Evolutionary conservation across 345 rosid genomes (phyloP).

Genomic region (Salix arbutifolia): DNA sequence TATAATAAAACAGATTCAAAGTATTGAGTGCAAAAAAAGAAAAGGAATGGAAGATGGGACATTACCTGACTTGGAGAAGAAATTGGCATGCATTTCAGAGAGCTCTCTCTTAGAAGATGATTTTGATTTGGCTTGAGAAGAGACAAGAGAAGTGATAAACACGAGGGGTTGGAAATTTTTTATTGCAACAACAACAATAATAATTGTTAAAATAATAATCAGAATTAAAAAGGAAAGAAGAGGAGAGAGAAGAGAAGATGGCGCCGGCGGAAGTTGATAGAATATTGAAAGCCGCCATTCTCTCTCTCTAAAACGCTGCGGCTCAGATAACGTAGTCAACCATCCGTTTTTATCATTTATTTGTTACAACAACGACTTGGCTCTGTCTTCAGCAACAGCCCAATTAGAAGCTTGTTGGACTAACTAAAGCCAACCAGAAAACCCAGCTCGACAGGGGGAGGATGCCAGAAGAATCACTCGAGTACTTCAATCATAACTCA

Average conservation of each 20-base stretch:
- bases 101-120: slow-evolving; percentile 16
- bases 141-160: slow-evolving; percentile 5
- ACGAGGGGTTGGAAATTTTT: neutral
- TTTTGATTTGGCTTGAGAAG: slow-evolving; percentile 19
- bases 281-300: slow-evolving; percentile 42
- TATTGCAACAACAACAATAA: neutral
- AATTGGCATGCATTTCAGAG: slow-evolving; percentile 27
- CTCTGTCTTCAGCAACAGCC: too few species aligned
- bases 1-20: neutral
- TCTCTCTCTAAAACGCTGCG: neutral
- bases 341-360: too few species aligned
- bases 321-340: neutral
- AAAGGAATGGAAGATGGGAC: neutral
- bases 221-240: slow-evolving; percentile 11
- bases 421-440: too few species aligned
- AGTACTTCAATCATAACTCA: too few species aligned
- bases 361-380: too few species aligned
- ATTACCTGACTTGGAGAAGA: slow-evolving; percentile 42
- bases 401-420: too few species aligned
- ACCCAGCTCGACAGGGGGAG: too few species aligned
- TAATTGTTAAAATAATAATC: neutral
- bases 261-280: slow-evolving; percentile 28
- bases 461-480: too few species aligned
- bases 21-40: neutral
- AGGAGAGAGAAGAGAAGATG: neutral